Evolutionary conservation across 2,329 filamentous ascomycete species (phyloP), one percentile per base, ranked within the genome.

Genomic region (Colletotrichum sublineola): DNA sequence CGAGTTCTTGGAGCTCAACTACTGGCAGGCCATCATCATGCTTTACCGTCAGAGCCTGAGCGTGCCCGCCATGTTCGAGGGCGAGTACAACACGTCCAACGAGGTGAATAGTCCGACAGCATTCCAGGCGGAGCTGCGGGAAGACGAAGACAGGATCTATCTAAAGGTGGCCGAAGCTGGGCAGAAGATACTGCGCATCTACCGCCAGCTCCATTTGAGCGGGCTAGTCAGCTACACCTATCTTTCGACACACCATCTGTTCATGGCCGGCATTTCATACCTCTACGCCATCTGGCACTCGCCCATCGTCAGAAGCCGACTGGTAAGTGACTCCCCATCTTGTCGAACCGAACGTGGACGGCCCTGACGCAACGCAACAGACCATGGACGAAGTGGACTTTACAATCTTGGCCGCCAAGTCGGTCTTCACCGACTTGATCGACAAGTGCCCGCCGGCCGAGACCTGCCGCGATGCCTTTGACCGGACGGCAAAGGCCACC

Each of bases 251-350:
- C 96, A 98, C 80, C 95, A 98, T 82, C 87, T 98, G 8, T 98
- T 98, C 84, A 98, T 97, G 93, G 96, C 96, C 38, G 96, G 95
- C 83, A 92, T 98, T 71, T 97, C 96, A 33, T 98, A 98, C 81
- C 87, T 98, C 2, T 98, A 98, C 81, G 95, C 96, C 29, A 96
- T 98, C 70, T 98, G 96, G 96, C 96, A 98, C 82, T 98, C 96
- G 14, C 91, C 94, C 7, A 89, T 94, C 66, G 96, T 98, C 62
- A 90, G 96, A 77, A 95, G 93, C 80, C 91, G 94, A 68, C 85
- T 98, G 81, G 94, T 96, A 89, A 84, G 93, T 86, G n/a, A 40
- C 48, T 31, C 56, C 11, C 20, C 33, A n/a, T 48, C 29, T 11
- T 63, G 33, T 31, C 15, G 14, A 40, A 20, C 53, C 11, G 14